Evolutionary conservation across 1,284 basidiomycete species (phyloP), one percentile per base, ranked within the genome.

Genomic region (Melanopsichium pennsylvanicum): DNA sequence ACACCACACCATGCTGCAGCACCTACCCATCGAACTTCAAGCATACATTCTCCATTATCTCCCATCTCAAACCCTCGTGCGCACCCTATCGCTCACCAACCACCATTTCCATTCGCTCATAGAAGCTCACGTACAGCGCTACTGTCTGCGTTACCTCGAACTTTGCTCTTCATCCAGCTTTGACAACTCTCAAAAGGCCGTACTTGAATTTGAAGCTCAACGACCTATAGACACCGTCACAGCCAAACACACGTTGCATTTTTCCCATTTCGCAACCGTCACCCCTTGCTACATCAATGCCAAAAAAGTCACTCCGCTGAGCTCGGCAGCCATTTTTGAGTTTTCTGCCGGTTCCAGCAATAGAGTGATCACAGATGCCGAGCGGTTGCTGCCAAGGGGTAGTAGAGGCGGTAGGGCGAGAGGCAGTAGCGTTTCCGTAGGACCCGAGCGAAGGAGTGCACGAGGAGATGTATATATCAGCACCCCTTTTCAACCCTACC

Each of bases 201-300:
- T 57, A 27, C 51, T 59, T n/a, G 66, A 74, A 33, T 75, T 75
- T 26, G 70, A 73, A 31, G 73, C 73, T 0, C 71, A 74, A n/a
- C 37, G 73, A 4, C 73, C 73, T 12, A 75, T 75, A 35, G 73
- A 75, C 22, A 75, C 73, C 2, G 48, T 75, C 12, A 74, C 69
- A 8, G 59, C 69, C n/a, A 75, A 75, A 34, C 73, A 75, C 21
- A 45, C 35, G 1, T 49, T 75, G 36, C 55, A 59, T 10, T 75
- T 75, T 32, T 66, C 64, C 21, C 72, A 74, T 42, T 74, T 75
- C 48, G 56, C 48, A 1, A 7, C 57, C 2, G 47, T 50, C 2
- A 50, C 56, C 3, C 47, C 43, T 1, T 22, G 42, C n/a, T n/a
- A n/a, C 5, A 50, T 44, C 18, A 19, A 40, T n/a, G 40, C 37